Evolutionary conservation across 306 rosid species (phyloP), one percentile per base, ranked within the genome.

Genomic region (Glycine latifolia): DNA sequence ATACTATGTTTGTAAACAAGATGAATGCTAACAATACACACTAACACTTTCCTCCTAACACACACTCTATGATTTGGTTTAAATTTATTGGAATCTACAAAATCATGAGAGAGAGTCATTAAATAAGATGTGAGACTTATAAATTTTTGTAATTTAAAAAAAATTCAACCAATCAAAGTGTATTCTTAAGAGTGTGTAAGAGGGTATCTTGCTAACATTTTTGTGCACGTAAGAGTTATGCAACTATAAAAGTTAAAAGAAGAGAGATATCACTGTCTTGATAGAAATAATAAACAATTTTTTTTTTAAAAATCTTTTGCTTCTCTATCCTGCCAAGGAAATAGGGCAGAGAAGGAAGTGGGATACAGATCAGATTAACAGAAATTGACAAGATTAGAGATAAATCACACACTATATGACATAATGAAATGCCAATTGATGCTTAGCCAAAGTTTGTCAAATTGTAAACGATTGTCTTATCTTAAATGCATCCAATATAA

Each of bases 251-350:
- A 33, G 39, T 17, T 59, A 60, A 26, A 60, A 31, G 7, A 60
- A 46, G 56, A 43, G 7, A 50, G 4, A 61, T 50, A 33, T n/a
- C 39, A 72, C 4, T 37, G 13, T 14, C 50, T 76, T 47, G 59
- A 59, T 13, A 13, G 35, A 61, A 54, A 14, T 50, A 33, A 49
- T 63, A 17, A 54, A 54, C 6, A 41, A 9, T 12, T 47, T 46
- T 12, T 55, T 55, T 41, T 55, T 5, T 44, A n/a, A 20, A 69
- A 37, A 56, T 56, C 76, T 20, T 68, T 72, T 41, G 35, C 80
- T 74, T 15, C 62, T 66, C 52, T 31, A 50, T 65, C 75, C 5
- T 43, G 10, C 10, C 26, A 66, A 76, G 47, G 75, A 65, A 62
- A 35, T 63, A 49, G 47, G 59, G 10, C 8, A 26, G 74, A 39